phyloP scores from a whole-genome alignment of 805 yeast species.

The Yarrowia sp. region DNA sequence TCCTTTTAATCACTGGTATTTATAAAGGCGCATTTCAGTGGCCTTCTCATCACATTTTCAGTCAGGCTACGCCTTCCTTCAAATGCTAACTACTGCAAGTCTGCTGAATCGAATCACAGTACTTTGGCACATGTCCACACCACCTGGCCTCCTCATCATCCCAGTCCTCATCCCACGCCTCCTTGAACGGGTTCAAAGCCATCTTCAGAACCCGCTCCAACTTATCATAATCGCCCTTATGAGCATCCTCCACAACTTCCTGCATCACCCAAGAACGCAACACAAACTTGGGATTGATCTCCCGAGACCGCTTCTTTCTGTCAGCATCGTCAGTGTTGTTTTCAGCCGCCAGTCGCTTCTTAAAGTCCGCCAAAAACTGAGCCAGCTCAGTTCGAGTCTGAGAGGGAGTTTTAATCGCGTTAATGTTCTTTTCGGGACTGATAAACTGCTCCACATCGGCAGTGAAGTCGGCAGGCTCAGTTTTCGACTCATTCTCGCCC shows the following conservation, averaged over 20 bases:
- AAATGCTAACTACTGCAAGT: conserved; percentile 50
- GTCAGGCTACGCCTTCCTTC: neutral
- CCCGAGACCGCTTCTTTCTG: conserved; percentile 46
- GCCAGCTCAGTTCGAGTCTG: conserved; percentile 46
- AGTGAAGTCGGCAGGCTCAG: conserved; percentile 30
- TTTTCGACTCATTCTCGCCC: conserved; percentile 32
- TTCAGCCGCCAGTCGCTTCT: conserved; percentile 44
- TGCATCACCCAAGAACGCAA: conserved; percentile 86
- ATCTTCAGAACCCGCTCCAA: conserved; percentile 64
- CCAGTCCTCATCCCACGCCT: conserved; percentile 59
- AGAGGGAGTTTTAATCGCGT: conserved; percentile 32
- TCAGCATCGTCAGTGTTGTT: conserved; percentile 41
- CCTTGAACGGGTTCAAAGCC: conserved; percentile 74
- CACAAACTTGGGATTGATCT: conserved; percentile 71
- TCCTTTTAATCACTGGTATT: too few species aligned
- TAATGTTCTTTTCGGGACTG: conserved; percentile 28
- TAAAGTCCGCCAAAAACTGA: conserved; percentile 56
- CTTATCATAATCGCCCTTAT: conserved; percentile 50
- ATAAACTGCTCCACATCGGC: conserved; percentile 3
- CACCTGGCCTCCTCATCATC: conserved; percentile 57
- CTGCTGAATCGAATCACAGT: conserved; percentile 64
- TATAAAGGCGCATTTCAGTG: too few species aligned
- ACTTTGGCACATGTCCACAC: conserved; percentile 49
- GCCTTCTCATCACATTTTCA: neutral
- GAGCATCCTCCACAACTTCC: conserved; percentile 66